Evolutionary conservation across 148 eudicot species (phyloP).

Genomic region (Cornus controversa): DNA sequence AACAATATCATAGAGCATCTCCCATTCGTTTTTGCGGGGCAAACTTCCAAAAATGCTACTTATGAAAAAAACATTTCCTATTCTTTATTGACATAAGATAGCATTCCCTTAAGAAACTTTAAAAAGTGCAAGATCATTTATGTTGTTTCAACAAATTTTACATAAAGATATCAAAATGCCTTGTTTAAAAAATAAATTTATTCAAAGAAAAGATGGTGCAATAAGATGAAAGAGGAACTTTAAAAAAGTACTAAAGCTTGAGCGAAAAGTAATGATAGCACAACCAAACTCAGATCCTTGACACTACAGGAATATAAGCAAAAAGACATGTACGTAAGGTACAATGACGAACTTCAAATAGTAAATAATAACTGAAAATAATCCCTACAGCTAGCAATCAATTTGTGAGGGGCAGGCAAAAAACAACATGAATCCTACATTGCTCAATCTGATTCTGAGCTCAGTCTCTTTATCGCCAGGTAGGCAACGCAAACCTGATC

Average conservation of each 20-base stretch:
- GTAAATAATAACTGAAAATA: background rate
- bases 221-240: no score
- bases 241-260: no score
- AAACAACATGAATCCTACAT: background rate
- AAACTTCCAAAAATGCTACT: no score
- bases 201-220: no score
- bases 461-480: background rate
- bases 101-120: background rate
- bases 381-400: no score
- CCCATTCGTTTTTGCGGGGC: no score
- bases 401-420: background rate
- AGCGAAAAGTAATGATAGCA: no score
- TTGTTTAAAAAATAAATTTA: no score
- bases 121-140: background rate
- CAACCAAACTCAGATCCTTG: no score
- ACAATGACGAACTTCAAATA: background rate
- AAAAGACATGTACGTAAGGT: background rate
- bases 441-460: background rate
- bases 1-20: background rate
- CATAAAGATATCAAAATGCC: background rate
- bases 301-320: background rate
- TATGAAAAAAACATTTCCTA: no score
- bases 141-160: background rate
- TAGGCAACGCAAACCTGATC: background rate
- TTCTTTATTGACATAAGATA: background rate